phyloP scores from a whole-genome alignment of 148 eudicot genomes.

The Rhododendron kiyosumense region DNA sequence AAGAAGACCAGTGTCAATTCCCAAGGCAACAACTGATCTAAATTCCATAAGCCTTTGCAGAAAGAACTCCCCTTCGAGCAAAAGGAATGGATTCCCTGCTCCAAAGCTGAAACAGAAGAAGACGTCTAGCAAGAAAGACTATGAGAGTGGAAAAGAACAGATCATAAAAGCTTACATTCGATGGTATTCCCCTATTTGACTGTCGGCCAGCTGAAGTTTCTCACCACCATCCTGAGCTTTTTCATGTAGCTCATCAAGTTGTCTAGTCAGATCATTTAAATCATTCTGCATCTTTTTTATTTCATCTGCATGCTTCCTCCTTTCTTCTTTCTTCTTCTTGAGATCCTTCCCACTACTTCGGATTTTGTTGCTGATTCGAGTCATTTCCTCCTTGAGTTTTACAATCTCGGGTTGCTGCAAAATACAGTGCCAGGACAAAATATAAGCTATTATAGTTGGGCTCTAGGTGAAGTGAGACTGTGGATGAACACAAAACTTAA shows the following conservation, averaged over 20 bases:
- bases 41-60: neutral
- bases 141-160: neutral
- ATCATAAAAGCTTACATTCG: conserved; percentile 55
- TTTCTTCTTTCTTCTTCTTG: conserved; percentile 81
- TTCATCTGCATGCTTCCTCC: conserved; percentile 59
- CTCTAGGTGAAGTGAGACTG: neutral
- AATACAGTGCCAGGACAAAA: conserved; percentile 10
- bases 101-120: conserved; percentile 1
- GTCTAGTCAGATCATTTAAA: conserved; percentile 47
- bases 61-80: neutral
- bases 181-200: conserved; percentile 69
- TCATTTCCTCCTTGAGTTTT: conserved; percentile 68
- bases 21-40: neutral
- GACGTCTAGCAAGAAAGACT: neutral
- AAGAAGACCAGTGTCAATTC: neutral
- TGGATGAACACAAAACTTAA: neutral
- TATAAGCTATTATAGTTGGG: conserved; percentile 1
- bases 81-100: neutral
- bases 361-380: conserved; percentile 62
- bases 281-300: conserved; percentile 72
- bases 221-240: conserved; percentile 70
- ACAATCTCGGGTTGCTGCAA: conserved; percentile 84
- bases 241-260: conserved; percentile 53
- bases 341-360: conserved; percentile 79
- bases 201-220: conserved; percentile 65